Evolutionary conservation across 2,329 filamentous ascomycete genomes (phyloP).

Genomic region (Diaporthe citriasiana): DNA sequence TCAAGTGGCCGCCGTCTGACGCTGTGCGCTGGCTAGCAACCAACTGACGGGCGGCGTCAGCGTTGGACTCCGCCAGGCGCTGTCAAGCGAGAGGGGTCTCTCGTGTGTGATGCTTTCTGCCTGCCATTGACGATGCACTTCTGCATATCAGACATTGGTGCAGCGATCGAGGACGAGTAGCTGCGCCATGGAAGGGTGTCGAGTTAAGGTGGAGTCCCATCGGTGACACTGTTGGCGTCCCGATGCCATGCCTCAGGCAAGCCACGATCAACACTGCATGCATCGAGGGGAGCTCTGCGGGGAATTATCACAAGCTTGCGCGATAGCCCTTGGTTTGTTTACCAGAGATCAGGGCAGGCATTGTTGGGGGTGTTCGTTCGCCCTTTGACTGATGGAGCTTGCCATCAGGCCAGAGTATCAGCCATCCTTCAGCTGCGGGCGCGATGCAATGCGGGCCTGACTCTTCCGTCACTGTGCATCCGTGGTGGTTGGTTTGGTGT

Average conservation of each 20-base stretch:
- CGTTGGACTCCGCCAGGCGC: not conserved
- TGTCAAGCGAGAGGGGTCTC: not conserved
- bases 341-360: not conserved
- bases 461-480: conserved; percentile 30
- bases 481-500: not conserved
- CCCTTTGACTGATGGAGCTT: not conserved
- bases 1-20: conserved; percentile 26
- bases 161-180: not conserved
- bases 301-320: conserved; percentile 15
- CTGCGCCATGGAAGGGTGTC: not conserved
- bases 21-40: not conserved
- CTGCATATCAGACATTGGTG: not conserved
- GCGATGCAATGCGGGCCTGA: conserved; percentile 2
- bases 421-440: not conserved
- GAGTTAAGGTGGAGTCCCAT: not conserved
- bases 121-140: not conserved
- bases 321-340: not conserved
- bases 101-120: not conserved
- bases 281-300: conserved; percentile 15
- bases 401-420: not conserved
- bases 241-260: conserved; percentile 9
- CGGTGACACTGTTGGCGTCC: conserved; percentile 20
- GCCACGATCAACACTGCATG: conserved; percentile 19
- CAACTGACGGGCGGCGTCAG: not conserved
- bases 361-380: not conserved